Evolutionary conservation across 768 basidiomycete genomes (phyloP), one percentile per base, ranked within the genome.

Genomic region (Lactifluus hygrophoroides): DNA sequence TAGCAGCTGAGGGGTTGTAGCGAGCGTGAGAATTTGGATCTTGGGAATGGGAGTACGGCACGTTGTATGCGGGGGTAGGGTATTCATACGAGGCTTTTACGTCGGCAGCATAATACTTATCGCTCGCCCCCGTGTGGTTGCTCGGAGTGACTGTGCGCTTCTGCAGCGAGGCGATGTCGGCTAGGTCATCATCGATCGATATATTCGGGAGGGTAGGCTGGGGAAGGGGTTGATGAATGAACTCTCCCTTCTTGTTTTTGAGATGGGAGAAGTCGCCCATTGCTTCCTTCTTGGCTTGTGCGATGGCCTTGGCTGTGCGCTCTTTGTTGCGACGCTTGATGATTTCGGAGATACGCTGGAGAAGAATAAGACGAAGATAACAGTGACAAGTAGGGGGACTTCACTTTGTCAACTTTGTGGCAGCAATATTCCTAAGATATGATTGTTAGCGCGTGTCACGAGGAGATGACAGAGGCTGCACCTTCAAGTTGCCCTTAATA

Each of bases 401-500:
- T 56, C 68, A 91, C 90, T 83, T 97, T 97, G 76, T 99, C 95
- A 50, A 97, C 92, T 72, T 97, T 96, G 77, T 98, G 92, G 70
- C 94, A 97, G 72, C 90, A 91, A 74, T 96, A 97, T 79, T 99
- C 95, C 86, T 91, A 63, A 14, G 45, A 21, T 14, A 43, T 13
- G 42, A 37, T 45, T 61, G 42, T 58, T 37, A 64, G 58, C 28
- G 57, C 48, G 32, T 53, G 11, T 14, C 47, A 45, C 21, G 34
- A 32, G 46, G 47, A 54, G 42, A 42, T 43, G 6, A n/a, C 25
- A 43, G 21, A 27, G 35, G 32, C 61, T 73, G 57, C 62, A 86
- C 90, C 86, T 99, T 99, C 52, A 99, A 75, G 72, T 99, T 99
- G 19, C 95, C 96, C 69, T 89, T 90, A 65, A 99, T 98, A 68